Conservation (phyloP, 495 filamentous ascomycete species). For the Aspergillus funiculosus region DNA sequence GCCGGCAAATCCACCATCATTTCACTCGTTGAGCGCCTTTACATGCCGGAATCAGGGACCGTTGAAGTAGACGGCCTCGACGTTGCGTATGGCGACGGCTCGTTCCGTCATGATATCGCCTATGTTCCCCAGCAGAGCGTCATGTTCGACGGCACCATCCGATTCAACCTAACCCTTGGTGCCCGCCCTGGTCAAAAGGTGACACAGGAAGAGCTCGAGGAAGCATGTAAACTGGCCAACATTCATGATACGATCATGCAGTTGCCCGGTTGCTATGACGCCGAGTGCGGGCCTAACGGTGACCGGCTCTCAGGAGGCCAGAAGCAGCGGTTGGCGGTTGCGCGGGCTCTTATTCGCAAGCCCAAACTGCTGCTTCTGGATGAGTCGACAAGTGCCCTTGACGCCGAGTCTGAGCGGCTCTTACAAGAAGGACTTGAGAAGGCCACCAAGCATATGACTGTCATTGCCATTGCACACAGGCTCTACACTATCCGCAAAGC, state of each 20-base stretch:
- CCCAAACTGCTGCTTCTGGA: slow-evolving; percentile 66
- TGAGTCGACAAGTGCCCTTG: slow-evolving; percentile 68
- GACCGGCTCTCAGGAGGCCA: slow-evolving; percentile 65
- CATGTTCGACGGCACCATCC: slow-evolving; percentile 48
- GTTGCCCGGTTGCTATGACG: slow-evolving; percentile 58
- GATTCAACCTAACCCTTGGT: slow-evolving; percentile 50
- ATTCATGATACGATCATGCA: slow-evolving; percentile 53
- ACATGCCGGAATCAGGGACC: slow-evolving; percentile 38
- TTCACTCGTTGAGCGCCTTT: slow-evolving; percentile 55
- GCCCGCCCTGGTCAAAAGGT: slow-evolving; percentile 39
- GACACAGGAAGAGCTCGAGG: slow-evolving; percentile 47
- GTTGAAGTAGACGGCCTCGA: slow-evolving; percentile 37
- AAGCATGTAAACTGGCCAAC: slow-evolving; percentile 50
- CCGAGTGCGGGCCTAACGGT: slow-evolving; percentile 56
- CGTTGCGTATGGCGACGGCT: slow-evolving; percentile 25
- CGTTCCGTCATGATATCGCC: slow-evolving; percentile 46
- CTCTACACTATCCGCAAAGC: slow-evolving; percentile 69
- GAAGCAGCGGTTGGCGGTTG: slow-evolving; percentile 70
- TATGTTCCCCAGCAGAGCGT: slow-evolving; percentile 52
- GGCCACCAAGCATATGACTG: slow-evolving; percentile 64
- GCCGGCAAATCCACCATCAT: slow-evolving; percentile 58
- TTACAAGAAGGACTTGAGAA: slow-evolving; percentile 64
- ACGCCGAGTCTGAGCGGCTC: slow-evolving; percentile 63
- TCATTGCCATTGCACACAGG: slow-evolving; percentile 69
- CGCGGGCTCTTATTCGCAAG: slow-evolving; percentile 63